Percentiles rank a stretch among this genome's conserved stretches.
phyloP scores from a whole-genome alignment of 2,329 filamentous ascomycete species.

The Seiridium cupressi region DNA sequence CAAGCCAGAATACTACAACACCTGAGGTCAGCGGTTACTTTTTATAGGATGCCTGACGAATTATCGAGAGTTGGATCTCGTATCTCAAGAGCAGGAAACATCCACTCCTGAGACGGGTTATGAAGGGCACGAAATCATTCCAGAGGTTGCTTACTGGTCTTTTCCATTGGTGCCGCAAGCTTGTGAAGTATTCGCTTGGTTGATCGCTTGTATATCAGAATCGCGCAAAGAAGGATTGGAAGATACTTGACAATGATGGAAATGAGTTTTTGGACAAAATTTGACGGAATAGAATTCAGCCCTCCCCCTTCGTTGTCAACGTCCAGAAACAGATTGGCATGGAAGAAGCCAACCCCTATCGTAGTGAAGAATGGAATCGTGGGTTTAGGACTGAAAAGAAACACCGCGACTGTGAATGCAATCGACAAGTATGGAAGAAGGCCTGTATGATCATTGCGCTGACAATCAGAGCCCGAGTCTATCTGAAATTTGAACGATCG shows the following conservation, averaged over 20 bases:
- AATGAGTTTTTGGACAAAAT: neutral
- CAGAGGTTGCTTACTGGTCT: constrained; percentile 37
- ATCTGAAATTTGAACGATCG: constrained; percentile 9
- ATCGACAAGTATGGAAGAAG: neutral
- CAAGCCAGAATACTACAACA: constrained; percentile 59
- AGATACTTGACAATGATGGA: constrained; percentile 49
- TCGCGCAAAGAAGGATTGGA: constrained; percentile 66
- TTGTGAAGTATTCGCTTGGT: constrained; percentile 55
- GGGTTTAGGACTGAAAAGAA: constrained; percentile 1
- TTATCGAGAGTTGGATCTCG: no score
- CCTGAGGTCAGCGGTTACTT: no score
- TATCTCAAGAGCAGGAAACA: no score
- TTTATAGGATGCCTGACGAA: no score
- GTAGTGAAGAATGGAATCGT: neutral
- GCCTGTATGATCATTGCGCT: neutral
- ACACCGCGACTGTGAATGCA: constrained; percentile 1
- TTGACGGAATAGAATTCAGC: neutral
- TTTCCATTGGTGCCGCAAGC: constrained; percentile 65
- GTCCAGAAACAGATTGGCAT: neutral
- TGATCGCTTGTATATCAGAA: constrained; percentile 64
- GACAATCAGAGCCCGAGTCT: constrained; percentile 11
- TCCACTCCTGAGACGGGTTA: no score
- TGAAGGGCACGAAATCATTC: no score
- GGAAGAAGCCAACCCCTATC: constrained; percentile 1
- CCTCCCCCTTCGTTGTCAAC: neutral